Evolutionary conservation across 169 alveolate species (phyloP).

Genomic region (Plasmodium vivax): DNA sequence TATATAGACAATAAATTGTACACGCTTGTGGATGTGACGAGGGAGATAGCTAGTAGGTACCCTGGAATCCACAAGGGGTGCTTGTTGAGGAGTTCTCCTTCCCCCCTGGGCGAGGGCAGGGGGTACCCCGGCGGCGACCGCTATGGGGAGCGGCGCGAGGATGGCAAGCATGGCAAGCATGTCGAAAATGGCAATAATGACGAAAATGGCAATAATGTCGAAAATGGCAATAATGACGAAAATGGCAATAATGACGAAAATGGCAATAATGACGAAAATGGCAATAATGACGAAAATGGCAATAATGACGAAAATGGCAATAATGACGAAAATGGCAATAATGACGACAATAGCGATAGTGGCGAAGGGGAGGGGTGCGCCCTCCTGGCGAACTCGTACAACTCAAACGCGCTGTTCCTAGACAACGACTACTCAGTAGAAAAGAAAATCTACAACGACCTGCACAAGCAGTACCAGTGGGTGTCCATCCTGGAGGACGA

Average conservation of each 20-base stretch:
- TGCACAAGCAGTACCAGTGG: conserved; percentile 74
- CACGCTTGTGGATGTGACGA: conserved; percentile 66
- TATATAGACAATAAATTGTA: conserved; percentile 42
- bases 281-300: background rate
- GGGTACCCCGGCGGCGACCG: background rate
- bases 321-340: background rate
- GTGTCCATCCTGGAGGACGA: conserved; percentile 73
- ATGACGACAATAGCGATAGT: background rate
- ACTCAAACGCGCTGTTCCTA: conserved; percentile 23
- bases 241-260: background rate
- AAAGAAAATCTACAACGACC: conserved; percentile 52
- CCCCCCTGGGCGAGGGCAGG: background rate
- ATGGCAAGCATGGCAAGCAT: background rate
- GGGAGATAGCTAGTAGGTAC: conserved; percentile 32
- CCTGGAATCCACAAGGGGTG: conserved; percentile 33
- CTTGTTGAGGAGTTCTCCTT: background rate
- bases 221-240: background rate
- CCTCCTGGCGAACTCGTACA: conserved; percentile 9
- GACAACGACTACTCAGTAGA: conserved; percentile 74
- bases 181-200: background rate
- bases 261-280: background rate
- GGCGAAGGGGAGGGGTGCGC: background rate
- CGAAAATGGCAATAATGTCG: background rate
- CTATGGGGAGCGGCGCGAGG: background rate
- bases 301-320: background rate